Evolutionary conservation across 2,329 filamentous ascomycete genomes (phyloP).

Genomic region (Paecilomyces formosus): DNA sequence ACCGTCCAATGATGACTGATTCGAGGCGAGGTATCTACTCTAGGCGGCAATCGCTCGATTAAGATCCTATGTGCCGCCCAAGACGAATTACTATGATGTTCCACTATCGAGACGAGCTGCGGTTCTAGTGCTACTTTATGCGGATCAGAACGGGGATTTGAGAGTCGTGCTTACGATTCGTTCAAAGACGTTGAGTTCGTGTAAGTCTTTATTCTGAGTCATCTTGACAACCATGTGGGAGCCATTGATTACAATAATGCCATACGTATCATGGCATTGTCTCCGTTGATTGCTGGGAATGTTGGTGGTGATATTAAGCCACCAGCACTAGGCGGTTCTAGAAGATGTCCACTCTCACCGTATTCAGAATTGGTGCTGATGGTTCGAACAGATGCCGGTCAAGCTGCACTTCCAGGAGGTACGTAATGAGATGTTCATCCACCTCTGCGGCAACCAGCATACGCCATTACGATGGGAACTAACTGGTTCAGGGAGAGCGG

Average conservation of each 20-base stretch:
- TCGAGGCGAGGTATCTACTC: neutral
- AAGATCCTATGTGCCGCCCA: constrained; percentile 48
- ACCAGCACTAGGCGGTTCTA: neutral
- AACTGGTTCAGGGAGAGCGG: constrained; percentile 43
- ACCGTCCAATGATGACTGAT: neutral
- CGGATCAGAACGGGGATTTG: constrained; percentile 72
- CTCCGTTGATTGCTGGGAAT: neutral
- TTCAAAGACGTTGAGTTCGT: constrained; percentile 51
- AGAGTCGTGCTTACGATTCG: constrained; percentile 58
- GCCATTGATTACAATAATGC: neutral
- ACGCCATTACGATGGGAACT: neutral
- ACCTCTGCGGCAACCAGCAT: neutral
- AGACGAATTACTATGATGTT: constrained; percentile 50
- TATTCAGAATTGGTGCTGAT: neutral
- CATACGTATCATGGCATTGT: neutral
- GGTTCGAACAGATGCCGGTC: constrained; percentile 54
- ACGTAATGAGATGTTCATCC: constrained; percentile 40
- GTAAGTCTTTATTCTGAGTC: constrained; percentile 22
- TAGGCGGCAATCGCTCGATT: constrained; percentile 50
- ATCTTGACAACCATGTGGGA: neutral
- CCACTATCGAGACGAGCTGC: constrained; percentile 66
- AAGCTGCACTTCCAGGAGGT: constrained; percentile 80
- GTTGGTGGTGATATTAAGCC: neutral
- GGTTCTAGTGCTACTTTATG: constrained; percentile 80
- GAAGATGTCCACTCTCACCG: neutral